phyloP scores from a whole-genome alignment of 2,329 filamentous ascomycete species.

The Penicillium glabrum region DNA sequence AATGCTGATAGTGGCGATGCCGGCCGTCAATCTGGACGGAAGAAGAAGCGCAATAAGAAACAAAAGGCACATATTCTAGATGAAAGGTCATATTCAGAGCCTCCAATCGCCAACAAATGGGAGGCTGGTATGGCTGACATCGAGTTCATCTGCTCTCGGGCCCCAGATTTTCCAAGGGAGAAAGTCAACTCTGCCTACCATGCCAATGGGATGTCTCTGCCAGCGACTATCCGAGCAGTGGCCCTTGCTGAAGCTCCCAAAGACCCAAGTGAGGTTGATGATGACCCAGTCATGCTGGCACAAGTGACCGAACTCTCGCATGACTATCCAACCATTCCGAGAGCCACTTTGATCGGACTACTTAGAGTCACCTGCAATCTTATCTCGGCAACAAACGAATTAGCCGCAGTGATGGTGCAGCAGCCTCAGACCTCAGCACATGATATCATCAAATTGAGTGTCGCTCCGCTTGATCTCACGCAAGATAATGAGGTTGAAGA shows the following conservation, averaged over 20 bases:
- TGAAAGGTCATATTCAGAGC: constrained; percentile 15
- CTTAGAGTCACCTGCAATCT: constrained; percentile 59
- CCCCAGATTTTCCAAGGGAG: constrained; percentile 46
- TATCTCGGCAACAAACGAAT: constrained; percentile 57
- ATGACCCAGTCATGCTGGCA: constrained; percentile 46
- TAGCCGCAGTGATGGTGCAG: constrained; percentile 55
- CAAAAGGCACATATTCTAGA: constrained; percentile 14
- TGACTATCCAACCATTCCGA: constrained; percentile 55
- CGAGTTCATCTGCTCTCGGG: constrained; percentile 59
- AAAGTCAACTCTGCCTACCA: constrained; percentile 60
- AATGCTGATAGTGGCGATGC: constrained; percentile 53
- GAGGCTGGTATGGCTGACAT: constrained; percentile 57
- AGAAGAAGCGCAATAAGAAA: constrained; percentile 34
- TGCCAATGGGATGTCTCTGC: constrained; percentile 55
- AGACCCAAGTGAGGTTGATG: constrained; percentile 34
- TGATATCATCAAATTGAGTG: constrained; percentile 48
- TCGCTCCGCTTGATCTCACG: constrained; percentile 23
- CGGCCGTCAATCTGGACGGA: constrained; percentile 44
- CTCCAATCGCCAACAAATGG: constrained; percentile 55
- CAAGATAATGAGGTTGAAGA: constrained; percentile 18
- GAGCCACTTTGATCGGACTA: constrained; percentile 52
- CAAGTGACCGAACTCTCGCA: constrained; percentile 55
- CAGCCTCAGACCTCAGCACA: constrained; percentile 32
- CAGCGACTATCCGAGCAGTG: constrained; percentile 56
- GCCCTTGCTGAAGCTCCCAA: constrained; percentile 49